Conservation (phyloP, 345 rosid species). For the Stellera chamaejasme region DNA sequence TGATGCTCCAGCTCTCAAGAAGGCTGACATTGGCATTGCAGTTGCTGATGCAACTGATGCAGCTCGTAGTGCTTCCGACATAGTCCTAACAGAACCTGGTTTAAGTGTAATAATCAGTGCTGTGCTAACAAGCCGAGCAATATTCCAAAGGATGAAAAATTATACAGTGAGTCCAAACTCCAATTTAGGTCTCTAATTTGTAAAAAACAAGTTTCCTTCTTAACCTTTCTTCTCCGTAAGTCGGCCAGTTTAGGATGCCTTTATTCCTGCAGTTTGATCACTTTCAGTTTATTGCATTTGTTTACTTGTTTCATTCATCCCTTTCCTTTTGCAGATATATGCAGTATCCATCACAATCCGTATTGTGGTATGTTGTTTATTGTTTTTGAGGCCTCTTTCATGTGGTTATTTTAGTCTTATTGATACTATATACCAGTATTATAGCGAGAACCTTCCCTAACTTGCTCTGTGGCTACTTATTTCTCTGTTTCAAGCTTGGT, state of each 20-base stretch:
- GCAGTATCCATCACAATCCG: slow-evolving; percentile 86
- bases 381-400: not conserved
- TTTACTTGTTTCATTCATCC: not conserved
- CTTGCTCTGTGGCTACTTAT: not conserved
- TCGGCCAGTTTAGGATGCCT: no score
- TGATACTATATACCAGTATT: not conserved
- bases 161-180: slow-evolving; percentile 37
- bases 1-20: slow-evolving; percentile 70
- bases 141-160: slow-evolving; percentile 67
- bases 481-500: slow-evolving; percentile 34
- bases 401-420: not conserved
- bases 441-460: not conserved
- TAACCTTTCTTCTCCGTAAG: not conserved
- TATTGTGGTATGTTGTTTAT: slow-evolving; percentile 51
- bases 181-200: not conserved
- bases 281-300: no score
- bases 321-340: slow-evolving; percentile 49
- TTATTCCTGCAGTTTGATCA: no score
- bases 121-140: slow-evolving; percentile 53
- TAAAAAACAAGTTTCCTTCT: not conserved
- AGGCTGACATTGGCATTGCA: slow-evolving; percentile 67
- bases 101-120: slow-evolving; percentile 65
- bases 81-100: slow-evolving; percentile 61
- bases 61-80: slow-evolving; percentile 70
- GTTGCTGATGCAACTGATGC: slow-evolving; percentile 78